These are phyloP conservation scores for Suillus spraguei DNA, from an alignment of 768 basidiomycete genomes.

Conservation along the genomic window DNA sequence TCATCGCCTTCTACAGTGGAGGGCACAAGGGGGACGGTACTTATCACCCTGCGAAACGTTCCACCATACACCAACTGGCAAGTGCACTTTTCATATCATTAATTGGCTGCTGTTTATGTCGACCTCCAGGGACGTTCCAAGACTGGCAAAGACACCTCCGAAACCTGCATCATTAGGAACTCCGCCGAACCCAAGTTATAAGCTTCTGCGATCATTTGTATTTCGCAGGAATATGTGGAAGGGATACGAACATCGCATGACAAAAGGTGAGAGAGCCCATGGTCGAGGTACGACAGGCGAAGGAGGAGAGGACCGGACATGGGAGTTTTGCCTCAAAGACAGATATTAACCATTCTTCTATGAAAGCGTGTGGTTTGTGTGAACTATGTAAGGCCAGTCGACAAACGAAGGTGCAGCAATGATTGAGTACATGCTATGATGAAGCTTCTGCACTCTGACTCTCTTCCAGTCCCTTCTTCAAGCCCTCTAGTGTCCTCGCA, in stretches of 20 bases:
- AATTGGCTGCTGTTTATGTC: slow-evolving; percentile 15
- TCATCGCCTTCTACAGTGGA: slow-evolving; percentile 4
- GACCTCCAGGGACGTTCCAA: slow-evolving; percentile 67
- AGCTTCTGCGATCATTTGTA: slow-evolving; percentile 73
- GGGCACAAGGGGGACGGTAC: slow-evolving; percentile 63
- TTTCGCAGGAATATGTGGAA: slow-evolving; percentile 74
- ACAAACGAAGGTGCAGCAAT: slow-evolving; percentile 1
- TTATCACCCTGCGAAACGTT: slow-evolving; percentile 87
- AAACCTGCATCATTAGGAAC: slow-evolving; percentile 46
- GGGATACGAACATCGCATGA: slow-evolving; percentile 94
- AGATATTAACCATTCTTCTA: slow-evolving; percentile 13
- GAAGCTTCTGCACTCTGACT: slow-evolving; percentile 26
- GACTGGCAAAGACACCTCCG: slow-evolving; percentile 75
- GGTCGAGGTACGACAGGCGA: slow-evolving; percentile 68
- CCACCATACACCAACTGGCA: slow-evolving; percentile 88
- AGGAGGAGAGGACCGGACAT: slow-evolving; percentile 81
- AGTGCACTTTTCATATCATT: slow-evolving; percentile 21
- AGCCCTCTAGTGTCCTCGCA: slow-evolving; percentile 73
- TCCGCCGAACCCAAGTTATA: slow-evolving; percentile 66
- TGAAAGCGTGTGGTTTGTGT: slow-evolving; percentile 1
- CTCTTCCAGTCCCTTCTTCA: slow-evolving; percentile 69
- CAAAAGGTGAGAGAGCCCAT: slow-evolving; percentile 78
- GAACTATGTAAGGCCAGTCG: slow-evolving; percentile 14
- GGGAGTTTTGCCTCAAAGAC: slow-evolving; percentile 73
- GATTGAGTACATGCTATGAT: slow-evolving; percentile 21